A percentile compares a stretch with the other conserved stretches of the same genome.
Conservation (phyloP, 2,329 filamentous ascomycete genomes). For the Zelopaecilomyces penicillatus region DNA sequence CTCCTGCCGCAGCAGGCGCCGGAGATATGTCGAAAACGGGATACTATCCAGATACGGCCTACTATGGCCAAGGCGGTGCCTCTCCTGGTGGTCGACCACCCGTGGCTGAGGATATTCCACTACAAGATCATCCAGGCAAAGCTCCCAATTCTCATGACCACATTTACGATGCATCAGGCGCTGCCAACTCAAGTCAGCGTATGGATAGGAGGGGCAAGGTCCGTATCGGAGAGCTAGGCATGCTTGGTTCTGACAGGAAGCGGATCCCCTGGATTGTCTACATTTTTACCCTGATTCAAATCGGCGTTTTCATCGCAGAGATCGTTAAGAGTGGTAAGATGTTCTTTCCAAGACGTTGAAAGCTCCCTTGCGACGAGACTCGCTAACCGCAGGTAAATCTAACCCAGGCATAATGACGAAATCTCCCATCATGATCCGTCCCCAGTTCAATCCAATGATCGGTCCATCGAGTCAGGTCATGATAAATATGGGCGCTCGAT, state of each 20-base stretch:
- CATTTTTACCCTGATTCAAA: conserved; percentile 64
- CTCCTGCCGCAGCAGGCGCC: conserved; percentile 21
- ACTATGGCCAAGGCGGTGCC: conserved; percentile 40
- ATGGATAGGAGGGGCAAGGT: conserved; percentile 37
- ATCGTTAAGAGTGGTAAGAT: conserved; percentile 71
- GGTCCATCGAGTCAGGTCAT: conserved; percentile 83
- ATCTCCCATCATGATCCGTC: conserved; percentile 68
- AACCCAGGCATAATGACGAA: conserved; percentile 63
- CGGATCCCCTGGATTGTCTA: conserved; percentile 76
- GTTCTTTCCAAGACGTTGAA: neutral
- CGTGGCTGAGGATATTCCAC: conserved; percentile 46
- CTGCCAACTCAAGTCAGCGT: conserved; percentile 12
- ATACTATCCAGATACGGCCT: conserved; percentile 48
- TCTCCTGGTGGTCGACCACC: conserved; percentile 26
- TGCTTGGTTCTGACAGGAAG: conserved; percentile 48
- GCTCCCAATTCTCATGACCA: conserved; percentile 44
- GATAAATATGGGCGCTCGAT: conserved; percentile 95
- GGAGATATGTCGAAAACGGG: conserved; percentile 29
- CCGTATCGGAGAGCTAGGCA: conserved; percentile 50
- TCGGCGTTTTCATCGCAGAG: conserved; percentile 82
- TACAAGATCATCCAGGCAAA: conserved; percentile 42
- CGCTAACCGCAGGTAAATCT: neutral
- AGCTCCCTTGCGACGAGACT: neutral
- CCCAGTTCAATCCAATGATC: conserved; percentile 93
- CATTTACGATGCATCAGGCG: conserved; percentile 47